Conservation (phyloP, 2,329 filamentous ascomycete genomes). For the Aspergillus tanneri region DNA sequence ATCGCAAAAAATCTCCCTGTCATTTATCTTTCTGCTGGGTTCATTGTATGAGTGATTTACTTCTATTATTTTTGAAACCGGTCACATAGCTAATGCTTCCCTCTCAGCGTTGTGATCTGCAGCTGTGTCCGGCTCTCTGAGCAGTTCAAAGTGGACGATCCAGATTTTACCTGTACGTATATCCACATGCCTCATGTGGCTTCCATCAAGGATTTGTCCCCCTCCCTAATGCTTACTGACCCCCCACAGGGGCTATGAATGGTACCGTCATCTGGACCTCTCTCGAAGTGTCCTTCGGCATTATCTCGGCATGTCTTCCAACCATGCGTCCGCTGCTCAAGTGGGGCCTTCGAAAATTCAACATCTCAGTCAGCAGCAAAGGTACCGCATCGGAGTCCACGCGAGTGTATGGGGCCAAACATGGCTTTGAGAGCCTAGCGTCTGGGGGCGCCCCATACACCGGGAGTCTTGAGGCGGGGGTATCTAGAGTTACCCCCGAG, state of each 20-base stretch:
- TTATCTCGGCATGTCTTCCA: constrained; percentile 3
- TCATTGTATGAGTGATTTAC: not conserved
- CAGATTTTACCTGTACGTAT: not conserved
- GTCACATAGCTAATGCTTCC: not conserved
- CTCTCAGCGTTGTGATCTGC: not conserved
- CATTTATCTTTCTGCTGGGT: not conserved
- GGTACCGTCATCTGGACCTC: constrained; percentile 6
- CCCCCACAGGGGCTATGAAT: constrained; percentile 2
- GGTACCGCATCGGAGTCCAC: not conserved
- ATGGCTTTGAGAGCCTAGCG: not conserved
- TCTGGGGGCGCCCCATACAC: not conserved
- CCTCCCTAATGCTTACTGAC: not conserved
- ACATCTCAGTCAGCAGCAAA: not conserved
- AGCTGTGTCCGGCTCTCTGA: not conserved
- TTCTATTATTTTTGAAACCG: not conserved
- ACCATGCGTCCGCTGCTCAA: not conserved
- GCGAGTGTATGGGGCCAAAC: not conserved
- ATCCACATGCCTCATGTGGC: too few species aligned
- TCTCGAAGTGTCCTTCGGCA: constrained; percentile 2
- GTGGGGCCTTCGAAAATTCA: not conserved
- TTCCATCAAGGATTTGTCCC: not conserved
- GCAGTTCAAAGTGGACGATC: not conserved
- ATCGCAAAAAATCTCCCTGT: not conserved
- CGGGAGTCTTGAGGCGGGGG: not conserved
- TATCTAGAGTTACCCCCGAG: not conserved